phyloP scores from a whole-genome alignment of 2,329 filamentous ascomycete species.

The Fusarium stilboides region DNA sequence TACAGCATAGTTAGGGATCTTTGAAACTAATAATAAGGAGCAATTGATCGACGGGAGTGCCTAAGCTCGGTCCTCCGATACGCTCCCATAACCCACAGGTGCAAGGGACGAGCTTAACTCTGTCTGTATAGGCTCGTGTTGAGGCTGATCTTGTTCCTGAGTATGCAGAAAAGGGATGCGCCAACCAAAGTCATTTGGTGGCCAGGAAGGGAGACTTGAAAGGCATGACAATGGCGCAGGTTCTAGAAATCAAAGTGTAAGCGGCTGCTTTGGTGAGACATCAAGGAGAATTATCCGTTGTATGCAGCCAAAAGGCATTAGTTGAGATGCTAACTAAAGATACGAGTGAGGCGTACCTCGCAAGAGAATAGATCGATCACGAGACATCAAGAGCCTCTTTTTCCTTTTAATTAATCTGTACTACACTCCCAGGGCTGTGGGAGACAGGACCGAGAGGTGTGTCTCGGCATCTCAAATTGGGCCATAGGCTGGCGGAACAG shows the following conservation, averaged over 20 bases:
- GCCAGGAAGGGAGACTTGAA: conserved; percentile 30
- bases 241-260: conserved; percentile 37
- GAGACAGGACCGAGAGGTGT: conserved; percentile 26
- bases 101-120: conserved; percentile 34
- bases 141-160: conserved; percentile 29
- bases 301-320: conserved; percentile 2
- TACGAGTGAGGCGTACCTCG: conserved; percentile 32
- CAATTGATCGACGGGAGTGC: conserved; percentile 15
- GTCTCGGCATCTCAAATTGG: conserved; percentile 32
- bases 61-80: conserved; percentile 20
- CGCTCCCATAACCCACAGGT: not conserved
- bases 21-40: no score
- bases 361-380: conserved; percentile 12
- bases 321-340: conserved; percentile 21
- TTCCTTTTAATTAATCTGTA: conserved; percentile 2
- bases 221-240: conserved; percentile 41
- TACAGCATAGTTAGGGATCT: not conserved
- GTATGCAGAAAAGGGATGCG: conserved; percentile 36
- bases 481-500: conserved; percentile 27
- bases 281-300: conserved; percentile 25
- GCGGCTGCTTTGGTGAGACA: conserved; percentile 41
- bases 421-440: conserved; percentile 29
- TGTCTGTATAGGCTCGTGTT: not conserved
- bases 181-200: conserved; percentile 11
- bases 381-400: conserved; percentile 15